These are phyloP conservation scores for Drosera capensis DNA, from an alignment of 148 eudicot genomes.

Conservation along the genomic window DNA sequence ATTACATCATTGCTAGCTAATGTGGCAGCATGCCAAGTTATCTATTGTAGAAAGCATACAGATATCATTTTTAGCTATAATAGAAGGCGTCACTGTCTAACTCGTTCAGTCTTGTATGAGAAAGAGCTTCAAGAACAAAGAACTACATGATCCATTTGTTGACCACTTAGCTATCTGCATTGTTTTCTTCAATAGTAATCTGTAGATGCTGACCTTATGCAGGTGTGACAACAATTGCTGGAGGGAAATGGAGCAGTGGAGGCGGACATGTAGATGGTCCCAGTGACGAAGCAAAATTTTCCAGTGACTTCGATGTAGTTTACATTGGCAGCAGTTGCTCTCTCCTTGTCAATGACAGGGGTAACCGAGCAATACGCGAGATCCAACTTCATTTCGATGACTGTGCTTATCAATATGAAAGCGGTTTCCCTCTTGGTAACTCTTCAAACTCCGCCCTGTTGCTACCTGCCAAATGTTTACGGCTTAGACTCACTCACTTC, in stretches of 20 bases:
- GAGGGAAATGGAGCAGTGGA: slow-evolving; percentile 70
- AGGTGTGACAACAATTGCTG: slow-evolving; percentile 96
- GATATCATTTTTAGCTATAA: no score
- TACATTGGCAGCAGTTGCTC: slow-evolving; percentile 97
- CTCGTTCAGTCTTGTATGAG: no score
- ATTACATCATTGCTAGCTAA: not conserved
- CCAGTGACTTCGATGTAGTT: slow-evolving; percentile 92
- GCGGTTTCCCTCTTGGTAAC: slow-evolving; percentile 82
- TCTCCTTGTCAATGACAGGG: slow-evolving; percentile 81
- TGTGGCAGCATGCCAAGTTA: no score
- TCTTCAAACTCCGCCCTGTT: not conserved
- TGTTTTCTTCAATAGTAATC: not conserved
- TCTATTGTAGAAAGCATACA: no score
- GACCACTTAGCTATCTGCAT: not conserved
- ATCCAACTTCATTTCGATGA: slow-evolving; percentile 93
- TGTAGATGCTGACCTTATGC: no score
- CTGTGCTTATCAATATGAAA: slow-evolving; percentile 96
- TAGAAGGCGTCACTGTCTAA: no score
- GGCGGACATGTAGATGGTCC: slow-evolving; percentile 98
- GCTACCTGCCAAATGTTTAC: not conserved
- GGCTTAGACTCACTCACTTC: slow-evolving; percentile 4
- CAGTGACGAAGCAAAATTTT: slow-evolving; percentile 93
- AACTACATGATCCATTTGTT: no score
- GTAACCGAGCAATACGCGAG: slow-evolving; percentile 84
- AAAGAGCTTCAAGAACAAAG: no score